Conservation (phyloP, 1,284 basidiomycete species). For the Bondarzewia mesenterica region DNA sequence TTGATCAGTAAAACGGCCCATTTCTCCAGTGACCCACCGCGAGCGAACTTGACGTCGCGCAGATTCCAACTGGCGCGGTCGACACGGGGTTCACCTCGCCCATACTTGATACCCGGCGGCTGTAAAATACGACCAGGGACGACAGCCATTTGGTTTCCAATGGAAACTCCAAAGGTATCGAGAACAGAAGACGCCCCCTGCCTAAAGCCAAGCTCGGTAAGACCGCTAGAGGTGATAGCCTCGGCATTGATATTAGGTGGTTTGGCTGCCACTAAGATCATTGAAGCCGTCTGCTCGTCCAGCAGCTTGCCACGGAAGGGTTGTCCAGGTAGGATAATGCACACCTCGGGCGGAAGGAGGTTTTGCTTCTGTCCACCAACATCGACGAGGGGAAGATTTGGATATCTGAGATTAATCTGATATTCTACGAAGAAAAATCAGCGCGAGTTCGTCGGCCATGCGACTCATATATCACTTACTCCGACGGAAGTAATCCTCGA, state of each 20-base stretch:
- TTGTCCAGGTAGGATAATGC: conserved; percentile 62
- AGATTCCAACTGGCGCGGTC: conserved; percentile 69
- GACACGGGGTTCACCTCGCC: conserved; percentile 33
- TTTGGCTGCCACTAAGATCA: conserved; percentile 63
- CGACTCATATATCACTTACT: conserved; percentile 32
- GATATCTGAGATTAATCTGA: conserved; percentile 36
- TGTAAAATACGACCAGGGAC: conserved; percentile 64
- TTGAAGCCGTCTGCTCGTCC: conserved; percentile 56
- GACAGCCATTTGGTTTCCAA: conserved; percentile 60
- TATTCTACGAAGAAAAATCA: conserved; percentile 38
- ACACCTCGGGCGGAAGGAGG: conserved; percentile 60
- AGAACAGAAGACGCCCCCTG: conserved; percentile 29
- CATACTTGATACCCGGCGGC: conserved; percentile 52
- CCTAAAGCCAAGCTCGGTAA: conserved; percentile 53
- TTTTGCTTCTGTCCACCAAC: conserved; percentile 45
- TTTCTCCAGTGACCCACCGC: conserved; percentile 40
- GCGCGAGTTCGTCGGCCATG: not conserved
- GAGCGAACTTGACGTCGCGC: conserved; percentile 48
- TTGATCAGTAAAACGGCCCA: conserved; percentile 62
- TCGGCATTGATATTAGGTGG: conserved; percentile 59
- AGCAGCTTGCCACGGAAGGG: conserved; percentile 63
- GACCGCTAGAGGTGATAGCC: conserved; percentile 48
- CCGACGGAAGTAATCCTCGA: conserved; percentile 53
- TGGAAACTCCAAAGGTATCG: conserved; percentile 48
- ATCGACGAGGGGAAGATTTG: conserved; percentile 53